Base-by-base conservation (phyloP, 2,329 filamentous ascomycete species). In the Cercospora beticola region DNA sequence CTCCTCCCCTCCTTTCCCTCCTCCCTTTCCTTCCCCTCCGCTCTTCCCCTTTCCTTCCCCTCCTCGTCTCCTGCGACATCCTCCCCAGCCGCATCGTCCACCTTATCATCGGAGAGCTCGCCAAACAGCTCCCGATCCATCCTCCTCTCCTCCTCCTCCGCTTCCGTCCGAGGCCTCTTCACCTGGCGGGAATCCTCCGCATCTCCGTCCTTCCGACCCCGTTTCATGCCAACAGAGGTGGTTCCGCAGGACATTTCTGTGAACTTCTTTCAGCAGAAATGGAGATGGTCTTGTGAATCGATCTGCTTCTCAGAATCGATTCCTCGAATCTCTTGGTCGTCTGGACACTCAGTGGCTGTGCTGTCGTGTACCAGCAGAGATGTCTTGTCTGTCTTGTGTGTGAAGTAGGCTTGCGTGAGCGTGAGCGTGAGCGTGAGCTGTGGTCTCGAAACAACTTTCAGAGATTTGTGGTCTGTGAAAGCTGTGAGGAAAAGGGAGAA, bases 291-390 rank as follows among this genome's bases (percentile, higher is more conserved):
- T 59, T 59, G 30, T 31, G 56, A 59, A 31, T 59, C 56, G 56
- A 33, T 36, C 56, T 59, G 56, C 56, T 59, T 59, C 56, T 58
- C 30, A 58, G 56, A 58, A 18, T 58, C 56, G 56, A 58, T n/a
- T 33, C 21, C 18, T 21, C 10, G 28, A 5, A 33, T 14, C n/a
- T 59, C 56, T 59, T 31, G 56, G 9, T 36, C 31, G 16, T 59
- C 56, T 59, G 56, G 31, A 36, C 16, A 36, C 56, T 23, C 28
- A 36, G 28, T 36, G 30, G 56, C 56, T 59, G 30, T 28, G 56
- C 49, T 56, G 49, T 56, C n/a, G 49, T 16, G 49, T 56, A 26
- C 23, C 23, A 56, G 23, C 49, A 56, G 49, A 56, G 21, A 16
- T 56, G 12, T 59, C 56, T 59, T 28, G 31, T 59, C 28, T 21